Evolutionary conservation across 1,139 yeast genomes (phyloP).

Genomic region (Ogataea hybrid): DNA sequence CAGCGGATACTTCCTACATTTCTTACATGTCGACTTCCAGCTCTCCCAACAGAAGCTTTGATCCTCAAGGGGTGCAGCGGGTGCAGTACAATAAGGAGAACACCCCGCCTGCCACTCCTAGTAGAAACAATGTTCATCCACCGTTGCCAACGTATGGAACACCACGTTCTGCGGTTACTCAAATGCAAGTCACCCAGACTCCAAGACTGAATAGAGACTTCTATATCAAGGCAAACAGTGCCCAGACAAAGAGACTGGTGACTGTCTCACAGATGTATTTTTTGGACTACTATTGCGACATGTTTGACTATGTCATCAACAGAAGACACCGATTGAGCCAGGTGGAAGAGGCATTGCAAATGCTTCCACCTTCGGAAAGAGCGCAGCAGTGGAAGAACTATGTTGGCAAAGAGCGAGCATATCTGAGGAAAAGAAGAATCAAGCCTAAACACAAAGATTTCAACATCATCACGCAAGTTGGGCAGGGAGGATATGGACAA

Average conservation of each 20-base stretch:
- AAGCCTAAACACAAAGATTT: slow-evolving; percentile 95
- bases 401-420: slow-evolving; percentile 79
- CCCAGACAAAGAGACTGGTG: slow-evolving; percentile 82
- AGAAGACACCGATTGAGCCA: slow-evolving; percentile 76
- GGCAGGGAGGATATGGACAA: slow-evolving; percentile 99
- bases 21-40: slow-evolving; percentile 31
- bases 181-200: slow-evolving; percentile 32
- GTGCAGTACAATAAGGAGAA: slow-evolving; percentile 36
- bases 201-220: slow-evolving; percentile 50
- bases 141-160: slow-evolving; percentile 19
- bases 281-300: slow-evolving; percentile 92
- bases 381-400: slow-evolving; percentile 79
- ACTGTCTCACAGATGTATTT: slow-evolving; percentile 80
- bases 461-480: slow-evolving; percentile 95
- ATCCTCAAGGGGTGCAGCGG: slow-evolving; percentile 19
- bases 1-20: slow-evolving; percentile 23
- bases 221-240: slow-evolving; percentile 58
- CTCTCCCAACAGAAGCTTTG: slow-evolving; percentile 30
- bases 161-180: slow-evolving; percentile 24
- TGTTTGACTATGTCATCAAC: slow-evolving; percentile 87
- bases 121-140: slow-evolving; percentile 22
- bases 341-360: slow-evolving; percentile 56
- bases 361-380: slow-evolving; percentile 49
- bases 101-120: slow-evolving; percentile 31
- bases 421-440: slow-evolving; percentile 81